Base-by-base conservation (phyloP, 805 yeast species). In the Nakazawaea holstii region DNA sequence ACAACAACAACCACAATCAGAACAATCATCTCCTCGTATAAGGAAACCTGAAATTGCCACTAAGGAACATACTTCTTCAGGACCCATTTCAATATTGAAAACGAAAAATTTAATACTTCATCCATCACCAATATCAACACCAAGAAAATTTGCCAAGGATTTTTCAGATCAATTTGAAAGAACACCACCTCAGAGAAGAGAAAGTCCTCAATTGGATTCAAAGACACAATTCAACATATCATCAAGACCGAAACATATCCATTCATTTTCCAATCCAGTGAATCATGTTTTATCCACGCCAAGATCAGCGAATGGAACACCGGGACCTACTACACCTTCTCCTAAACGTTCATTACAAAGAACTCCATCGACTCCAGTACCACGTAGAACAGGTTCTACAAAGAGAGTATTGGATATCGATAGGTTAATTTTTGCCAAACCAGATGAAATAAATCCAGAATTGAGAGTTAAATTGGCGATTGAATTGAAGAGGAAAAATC, bases 401-500 rank as follows among this genome's bases (percentile, higher is more conserved):
- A 20, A 20, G 5, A 20, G 24, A 20, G 24, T 20, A 14, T n/a
- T 35, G 20, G 15, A 14, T 13, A 42, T 14, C 26, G 26, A 24
- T 11, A 41, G 27, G 13, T 17, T 41, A 13, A 48, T 48, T 6
- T 43, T 43, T 15, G 11, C 46, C 30, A 42, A 39, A 32, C 29
- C 30, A 3, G 53, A 57, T 39, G 45, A 49, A 1, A 35, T 57
- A 30, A 53, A 61, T 2, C 61, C 65, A 5, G 59, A 58, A 35
- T 53, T 68, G 8, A 55, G 77, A 41, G 71, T 72, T 1, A 59
- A 64, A 11, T 53, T 67, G 51, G 84, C 84, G 0, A 63, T 70
- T 8, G 70, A 72, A 14, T 64, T 80, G 41, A 70, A 86, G 46
- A 73, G 73, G 35, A 62, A 73, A 30, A 88, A 87, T 1, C 76